Conservation (phyloP, 257 asterid genomes). For the Solanum chaucha region DNA sequence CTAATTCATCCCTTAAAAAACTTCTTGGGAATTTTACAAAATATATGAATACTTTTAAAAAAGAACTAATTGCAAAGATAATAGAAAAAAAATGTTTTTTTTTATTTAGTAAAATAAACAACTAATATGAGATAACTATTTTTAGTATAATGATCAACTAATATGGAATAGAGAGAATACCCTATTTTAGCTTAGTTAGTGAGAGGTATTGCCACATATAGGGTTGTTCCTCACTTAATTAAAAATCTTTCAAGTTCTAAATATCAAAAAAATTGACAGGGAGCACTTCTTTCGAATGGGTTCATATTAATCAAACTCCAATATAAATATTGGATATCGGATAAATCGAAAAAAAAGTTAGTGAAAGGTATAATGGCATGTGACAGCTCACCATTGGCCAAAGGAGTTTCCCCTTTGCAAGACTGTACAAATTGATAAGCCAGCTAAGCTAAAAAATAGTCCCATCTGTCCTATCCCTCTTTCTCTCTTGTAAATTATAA, state of each 20-base stretch:
- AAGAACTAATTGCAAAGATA: too few species aligned
- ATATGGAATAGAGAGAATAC: fast-evolving
- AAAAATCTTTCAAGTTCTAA: fast-evolving
- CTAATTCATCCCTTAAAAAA: neutral
- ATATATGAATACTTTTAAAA: neutral
- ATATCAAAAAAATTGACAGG: neutral
- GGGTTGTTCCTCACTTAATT: neutral
- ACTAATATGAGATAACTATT: too few species aligned
- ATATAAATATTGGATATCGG: neutral
- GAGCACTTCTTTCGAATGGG: neutral
- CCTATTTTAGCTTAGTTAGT: neutral
- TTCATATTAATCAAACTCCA: neutral
- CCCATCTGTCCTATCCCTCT: neutral
- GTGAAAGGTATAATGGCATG: neutral
- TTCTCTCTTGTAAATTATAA: neutral
- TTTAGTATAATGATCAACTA: too few species aligned
- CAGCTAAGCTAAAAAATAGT: neutral
- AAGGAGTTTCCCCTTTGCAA: neutral
- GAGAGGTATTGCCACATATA: neutral
- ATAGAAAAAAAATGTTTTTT: too few species aligned
- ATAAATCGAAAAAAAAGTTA: neutral
- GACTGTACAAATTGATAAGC: neutral
- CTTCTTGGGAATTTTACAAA: too few species aligned
- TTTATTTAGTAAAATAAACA: too few species aligned
- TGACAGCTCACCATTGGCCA: neutral